Percentiles rank a stretch among this genome's conserved stretches.
Conservation (phyloP, 2,329 filamentous ascomycete genomes). For the Alternaria hordeiaustralica region DNA sequence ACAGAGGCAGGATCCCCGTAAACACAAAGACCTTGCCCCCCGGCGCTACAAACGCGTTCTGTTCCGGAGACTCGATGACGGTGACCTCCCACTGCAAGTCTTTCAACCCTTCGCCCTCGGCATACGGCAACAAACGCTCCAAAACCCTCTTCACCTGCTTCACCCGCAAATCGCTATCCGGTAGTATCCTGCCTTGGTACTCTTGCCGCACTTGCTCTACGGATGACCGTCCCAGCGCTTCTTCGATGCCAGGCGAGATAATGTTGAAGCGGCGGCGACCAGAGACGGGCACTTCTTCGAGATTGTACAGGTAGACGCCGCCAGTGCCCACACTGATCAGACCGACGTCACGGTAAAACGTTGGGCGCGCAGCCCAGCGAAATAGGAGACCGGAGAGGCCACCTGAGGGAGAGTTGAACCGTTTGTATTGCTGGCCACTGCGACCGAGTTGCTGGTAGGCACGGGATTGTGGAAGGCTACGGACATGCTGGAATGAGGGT, state of each 20-base stretch:
- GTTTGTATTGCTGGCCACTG: conserved; percentile 34
- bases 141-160: conserved; percentile 68
- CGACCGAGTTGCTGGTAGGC: conserved; percentile 32
- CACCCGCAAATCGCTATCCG: conserved; percentile 64
- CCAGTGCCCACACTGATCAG: conserved; percentile 52
- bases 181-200: conserved; percentile 63
- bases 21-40: conserved; percentile 82
- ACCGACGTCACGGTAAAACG: conserved; percentile 56
- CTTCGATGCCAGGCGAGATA: conserved; percentile 63
- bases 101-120: conserved; percentile 55
- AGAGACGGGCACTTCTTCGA: conserved; percentile 75
- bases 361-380: conserved; percentile 53
- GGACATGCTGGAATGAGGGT: neutral
- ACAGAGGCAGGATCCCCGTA: conserved; percentile 73
- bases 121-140: conserved; percentile 69
- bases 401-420: conserved; percentile 29
- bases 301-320: conserved; percentile 70
- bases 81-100: conserved; percentile 70
- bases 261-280: conserved; percentile 77
- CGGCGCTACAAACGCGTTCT: conserved; percentile 80
- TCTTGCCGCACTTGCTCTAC: conserved; percentile 64
- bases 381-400: conserved; percentile 32
- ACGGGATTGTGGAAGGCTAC: conserved; percentile 13
- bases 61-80: conserved; percentile 72
- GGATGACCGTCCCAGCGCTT: conserved; percentile 59